Conservation (phyloP, 2,329 filamentous ascomycete genomes). For the Aureobasidium vineae region DNA sequence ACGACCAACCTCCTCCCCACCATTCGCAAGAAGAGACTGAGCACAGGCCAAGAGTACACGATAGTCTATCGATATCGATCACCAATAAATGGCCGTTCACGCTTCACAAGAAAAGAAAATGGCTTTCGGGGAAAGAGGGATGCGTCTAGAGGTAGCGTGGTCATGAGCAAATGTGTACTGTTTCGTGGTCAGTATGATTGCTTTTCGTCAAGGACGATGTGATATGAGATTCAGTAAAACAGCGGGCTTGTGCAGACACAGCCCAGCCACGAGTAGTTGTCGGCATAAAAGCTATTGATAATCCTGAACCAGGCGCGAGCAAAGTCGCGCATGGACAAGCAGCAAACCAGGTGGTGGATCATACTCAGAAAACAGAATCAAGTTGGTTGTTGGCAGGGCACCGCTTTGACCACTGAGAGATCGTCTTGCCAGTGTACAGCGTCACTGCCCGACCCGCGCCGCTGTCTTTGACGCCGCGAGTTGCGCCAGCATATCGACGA, state of each 20-base stretch:
- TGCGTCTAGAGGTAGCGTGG: background rate
- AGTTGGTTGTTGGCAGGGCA: background rate
- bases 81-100: conserved; percentile 10
- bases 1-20: conserved; percentile 4
- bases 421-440: background rate
- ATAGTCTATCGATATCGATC: background rate
- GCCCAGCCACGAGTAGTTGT: conserved; percentile 17
- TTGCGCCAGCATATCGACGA: conserved; percentile 13
- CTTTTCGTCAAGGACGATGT: background rate
- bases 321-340: conserved; percentile 15
- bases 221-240: background rate
- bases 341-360: background rate
- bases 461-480: conserved; percentile 18
- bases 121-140: background rate
- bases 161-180: background rate
- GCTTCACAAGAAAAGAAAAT: background rate
- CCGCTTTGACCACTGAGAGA: conserved; percentile 10
- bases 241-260: conserved; percentile 15
- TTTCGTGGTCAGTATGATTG: background rate
- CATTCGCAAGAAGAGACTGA: background rate
- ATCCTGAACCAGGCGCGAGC: background rate
- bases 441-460: conserved; percentile 2
- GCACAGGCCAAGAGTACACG: conserved; percentile 16
- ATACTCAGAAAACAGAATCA: background rate
- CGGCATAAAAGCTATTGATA: conserved; percentile 1